phyloP scores from a whole-genome alignment of 176 grass and related monocot species.

The Triticum monococcum region DNA sequence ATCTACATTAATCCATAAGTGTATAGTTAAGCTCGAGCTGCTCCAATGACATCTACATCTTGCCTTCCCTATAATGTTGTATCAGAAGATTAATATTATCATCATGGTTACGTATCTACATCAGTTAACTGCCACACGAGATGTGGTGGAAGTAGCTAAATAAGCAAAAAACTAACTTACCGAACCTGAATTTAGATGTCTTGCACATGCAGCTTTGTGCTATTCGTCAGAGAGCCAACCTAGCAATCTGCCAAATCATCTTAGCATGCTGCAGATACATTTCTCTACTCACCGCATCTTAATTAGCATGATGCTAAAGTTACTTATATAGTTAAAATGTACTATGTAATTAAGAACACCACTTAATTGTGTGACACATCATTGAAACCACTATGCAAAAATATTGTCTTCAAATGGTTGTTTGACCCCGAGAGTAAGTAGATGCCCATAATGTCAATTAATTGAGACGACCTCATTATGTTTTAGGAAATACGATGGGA shows the following conservation, averaged over 20 bases:
- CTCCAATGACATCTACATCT: neutral
- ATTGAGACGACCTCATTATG: too few relatives aligned
- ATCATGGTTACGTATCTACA: neutral
- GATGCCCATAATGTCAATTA: neutral
- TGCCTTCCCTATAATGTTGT: neutral
- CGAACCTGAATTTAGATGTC: neutral
- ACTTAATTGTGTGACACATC: neutral
- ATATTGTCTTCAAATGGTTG: neutral
- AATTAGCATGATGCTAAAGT: neutral
- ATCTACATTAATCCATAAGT: neutral
- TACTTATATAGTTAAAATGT: neutral
- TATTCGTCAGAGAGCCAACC: neutral
- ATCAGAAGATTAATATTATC: neutral
- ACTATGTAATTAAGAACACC: neutral
- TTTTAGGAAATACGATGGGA: neutral
- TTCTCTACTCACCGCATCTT: neutral
- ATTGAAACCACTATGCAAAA: neutral
- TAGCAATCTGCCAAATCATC: conserved; percentile 12
- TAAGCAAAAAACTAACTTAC: neutral
- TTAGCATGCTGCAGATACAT: neutral
- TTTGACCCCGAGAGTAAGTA: neutral
- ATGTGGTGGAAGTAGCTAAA: neutral
- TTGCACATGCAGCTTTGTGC: neutral
- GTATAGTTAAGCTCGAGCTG: conserved; percentile 3
- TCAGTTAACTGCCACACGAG: conserved; percentile 10